Evolutionary conservation across 2,329 filamentous ascomycete species (phyloP), one percentile per base, ranked within the genome.

Genomic region (Aspergillus ibericus): DNA sequence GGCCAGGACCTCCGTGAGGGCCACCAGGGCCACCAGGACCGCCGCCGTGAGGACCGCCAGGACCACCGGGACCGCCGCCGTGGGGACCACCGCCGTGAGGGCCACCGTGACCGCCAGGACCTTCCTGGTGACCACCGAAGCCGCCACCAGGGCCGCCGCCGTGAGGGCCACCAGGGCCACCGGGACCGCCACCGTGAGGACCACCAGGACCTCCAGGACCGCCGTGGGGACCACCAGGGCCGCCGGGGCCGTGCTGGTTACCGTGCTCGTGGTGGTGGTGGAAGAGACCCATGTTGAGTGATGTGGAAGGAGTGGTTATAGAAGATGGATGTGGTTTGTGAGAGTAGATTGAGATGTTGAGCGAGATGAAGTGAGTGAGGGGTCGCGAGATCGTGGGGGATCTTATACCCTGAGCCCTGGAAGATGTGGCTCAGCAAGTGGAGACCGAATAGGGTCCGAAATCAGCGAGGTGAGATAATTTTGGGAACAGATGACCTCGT

Each of bases 191-290:
- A 29, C 35, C 10, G 35, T 36, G 35, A 15, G 12, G 35, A 36
- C 13, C 36, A n/a, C 36, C 36, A 18, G 36, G 36, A 16, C 36
- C 36, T n/a, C 36, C 36, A 4, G 44, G 44, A 47, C 44, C 44
- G 44, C 44, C 44, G 25, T 27, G 44, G 44, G 25, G 44, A 27
- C 44, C 44, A n/a, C 25, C 42, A 16, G 22, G 42, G 42, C 44
- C 44, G 25, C 44, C 44, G 12, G 44, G 44, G 44, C 44, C 44
- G 9, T 29, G 44, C 22, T 29, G 15, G 25, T 48, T n/a, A 10
- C n/a, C 36, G n/a, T 40, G 22, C n/a, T 48, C 44, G 44, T 48
- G 44, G 44, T 48, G 44, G 44, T 48, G 44, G 44, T 48, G 44
- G 44, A 48, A 48, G n/a, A 48, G 44, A 48, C 44, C 44, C 44